Percentiles rank a stretch among this genome's conserved stretches.
Conservation (phyloP, 495 filamentous ascomycete species). For the Penicillium angulare region DNA sequence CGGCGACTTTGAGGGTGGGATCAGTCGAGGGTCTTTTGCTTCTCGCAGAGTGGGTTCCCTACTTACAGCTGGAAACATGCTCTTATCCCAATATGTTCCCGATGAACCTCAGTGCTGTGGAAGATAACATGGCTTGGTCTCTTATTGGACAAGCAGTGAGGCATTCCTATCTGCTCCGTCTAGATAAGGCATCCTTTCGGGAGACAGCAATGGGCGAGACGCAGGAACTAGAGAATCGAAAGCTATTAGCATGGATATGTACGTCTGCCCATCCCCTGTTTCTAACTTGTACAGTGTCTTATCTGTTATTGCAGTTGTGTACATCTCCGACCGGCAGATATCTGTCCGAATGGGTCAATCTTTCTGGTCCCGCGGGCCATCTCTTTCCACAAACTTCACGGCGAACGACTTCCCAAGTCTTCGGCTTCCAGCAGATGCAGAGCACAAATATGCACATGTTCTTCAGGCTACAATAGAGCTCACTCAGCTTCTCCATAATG, state of each 20-base stretch:
- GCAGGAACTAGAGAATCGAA: neutral
- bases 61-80: neutral
- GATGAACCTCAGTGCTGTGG: too few relatives aligned
- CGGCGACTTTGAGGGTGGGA: constrained; percentile 3
- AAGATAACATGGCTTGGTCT: too few relatives aligned
- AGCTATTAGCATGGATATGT: constrained; percentile 15
- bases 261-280: neutral
- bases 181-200: constrained; percentile 9
- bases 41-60: constrained; percentile 11
- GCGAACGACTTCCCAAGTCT: constrained; percentile 12
- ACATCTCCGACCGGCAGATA: constrained; percentile 16
- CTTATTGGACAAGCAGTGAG: constrained; percentile 8
- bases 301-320: constrained; percentile 2
- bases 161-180: constrained; percentile 8
- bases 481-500: constrained; percentile 9
- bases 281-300: neutral
- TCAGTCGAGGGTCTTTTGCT: constrained; percentile 12
- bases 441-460: constrained; percentile 2
- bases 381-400: constrained; percentile 8
- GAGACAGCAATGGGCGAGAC: neutral
- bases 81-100: constrained; percentile 1
- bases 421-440: constrained; percentile 1
- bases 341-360: constrained; percentile 17
- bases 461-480: constrained; percentile 13
- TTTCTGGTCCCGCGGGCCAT: constrained; percentile 15